A percentile compares a stretch with the other conserved stretches of the same genome.
These are phyloP conservation scores for Radiomyces spectabilis DNA, from an alignment of 192 early-diverging fungal genomes.

Conservation along the genomic window DNA sequence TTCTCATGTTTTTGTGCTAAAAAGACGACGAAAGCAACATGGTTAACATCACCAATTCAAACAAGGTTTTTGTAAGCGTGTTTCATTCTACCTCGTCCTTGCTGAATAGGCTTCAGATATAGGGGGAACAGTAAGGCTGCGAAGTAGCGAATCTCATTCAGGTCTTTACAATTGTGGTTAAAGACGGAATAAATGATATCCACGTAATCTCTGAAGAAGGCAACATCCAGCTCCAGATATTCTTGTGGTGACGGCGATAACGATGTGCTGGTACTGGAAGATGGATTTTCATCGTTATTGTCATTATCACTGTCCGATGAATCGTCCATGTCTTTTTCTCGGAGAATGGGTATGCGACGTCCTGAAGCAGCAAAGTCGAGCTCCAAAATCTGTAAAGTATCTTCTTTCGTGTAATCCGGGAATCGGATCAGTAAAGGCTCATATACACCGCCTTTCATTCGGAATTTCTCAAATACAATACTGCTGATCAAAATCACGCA, in stretches of 20 bases:
- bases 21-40: background rate
- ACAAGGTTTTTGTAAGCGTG: background rate
- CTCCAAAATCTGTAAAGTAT: conserved; percentile 65
- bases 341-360: background rate
- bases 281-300: conserved; percentile 6
- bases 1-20: conserved; percentile 57
- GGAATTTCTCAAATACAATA: conserved; percentile 75
- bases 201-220: conserved; percentile 68
- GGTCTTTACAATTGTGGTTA: conserved; percentile 67
- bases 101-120: conserved; percentile 79
- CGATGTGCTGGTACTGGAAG: too few species aligned
- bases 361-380: conserved; percentile 47
- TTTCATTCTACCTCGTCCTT: conserved; percentile 52
- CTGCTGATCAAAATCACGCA: conserved; percentile 65
- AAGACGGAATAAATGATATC: conserved; percentile 80
- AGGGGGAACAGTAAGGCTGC: conserved; percentile 76
- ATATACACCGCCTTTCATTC: conserved; percentile 51
- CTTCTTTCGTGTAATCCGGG: conserved; percentile 63
- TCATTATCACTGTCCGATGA: background rate
- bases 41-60: background rate
- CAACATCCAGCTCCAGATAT: conserved; percentile 35
- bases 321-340: background rate
- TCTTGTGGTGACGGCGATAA: too few species aligned
- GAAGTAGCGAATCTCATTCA: conserved; percentile 83
- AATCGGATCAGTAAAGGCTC: conserved; percentile 67